Percentiles rank a stretch among this genome's conserved stretches.
phyloP scores from a whole-genome alignment of 106 monocot genomes.

The Agapanthus africanus region DNA sequence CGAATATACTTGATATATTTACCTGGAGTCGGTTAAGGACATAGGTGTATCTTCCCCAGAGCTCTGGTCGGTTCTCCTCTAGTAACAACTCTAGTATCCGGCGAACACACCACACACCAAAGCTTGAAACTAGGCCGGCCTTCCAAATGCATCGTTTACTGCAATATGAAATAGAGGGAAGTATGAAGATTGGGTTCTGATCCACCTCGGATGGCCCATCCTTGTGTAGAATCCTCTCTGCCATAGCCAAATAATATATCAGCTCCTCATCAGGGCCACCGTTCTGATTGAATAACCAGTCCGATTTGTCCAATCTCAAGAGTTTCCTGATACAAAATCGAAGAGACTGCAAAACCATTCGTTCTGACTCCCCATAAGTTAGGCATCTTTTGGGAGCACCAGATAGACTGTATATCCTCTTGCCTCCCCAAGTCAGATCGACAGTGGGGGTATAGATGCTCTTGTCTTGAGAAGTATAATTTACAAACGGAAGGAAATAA shows the following conservation, averaged over 20 bases:
- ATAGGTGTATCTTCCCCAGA: slow-evolving; percentile 95
- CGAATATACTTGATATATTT: too few species aligned
- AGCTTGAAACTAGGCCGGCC: slow-evolving; percentile 57
- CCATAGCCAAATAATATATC: slow-evolving; percentile 43
- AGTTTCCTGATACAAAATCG: slow-evolving; percentile 64
- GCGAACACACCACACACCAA: slow-evolving; percentile 88
- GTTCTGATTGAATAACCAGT: slow-evolving; percentile 70
- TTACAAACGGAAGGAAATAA: not conserved
- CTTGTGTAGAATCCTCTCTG: slow-evolving; percentile 30
- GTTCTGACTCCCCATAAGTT: slow-evolving; percentile 59
- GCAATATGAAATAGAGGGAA: slow-evolving; percentile 34
- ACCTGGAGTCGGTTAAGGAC: slow-evolving; percentile 98
- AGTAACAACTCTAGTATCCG: slow-evolving; percentile 66
- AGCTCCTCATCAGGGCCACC: slow-evolving; percentile 71
- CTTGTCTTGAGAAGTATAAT: slow-evolving; percentile 17
- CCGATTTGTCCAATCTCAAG: slow-evolving; percentile 68
- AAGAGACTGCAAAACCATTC: slow-evolving; percentile 49
- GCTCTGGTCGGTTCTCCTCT: slow-evolving; percentile 80
- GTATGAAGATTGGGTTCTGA: slow-evolving; percentile 9
- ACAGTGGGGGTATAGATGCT: not conserved
- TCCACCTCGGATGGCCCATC: not conserved
- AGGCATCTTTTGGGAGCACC: slow-evolving; percentile 21
- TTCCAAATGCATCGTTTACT: slow-evolving; percentile 75
- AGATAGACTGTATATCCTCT: slow-evolving; percentile 7
- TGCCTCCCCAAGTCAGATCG: slow-evolving; percentile 30